Evolutionary conservation across 176 grass and related monocot genomes (phyloP).

Genomic region (Aegilops umbellulata): DNA sequence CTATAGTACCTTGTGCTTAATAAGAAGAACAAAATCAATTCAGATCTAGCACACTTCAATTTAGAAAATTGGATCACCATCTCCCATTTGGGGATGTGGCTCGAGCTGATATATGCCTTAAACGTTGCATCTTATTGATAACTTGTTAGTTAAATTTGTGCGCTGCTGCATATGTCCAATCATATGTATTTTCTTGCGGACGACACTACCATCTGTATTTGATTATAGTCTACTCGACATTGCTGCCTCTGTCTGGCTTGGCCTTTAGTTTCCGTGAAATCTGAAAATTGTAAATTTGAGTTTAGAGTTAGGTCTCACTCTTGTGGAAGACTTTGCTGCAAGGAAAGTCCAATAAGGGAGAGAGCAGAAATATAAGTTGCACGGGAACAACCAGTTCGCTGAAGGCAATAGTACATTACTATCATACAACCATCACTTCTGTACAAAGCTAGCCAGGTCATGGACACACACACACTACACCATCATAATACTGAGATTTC

Average conservation of each 20-base stretch:
- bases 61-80: slow-evolving; percentile 8
- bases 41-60: not conserved
- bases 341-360: not conserved
- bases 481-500: slow-evolving; percentile 21
- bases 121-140: not conserved
- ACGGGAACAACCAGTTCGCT: slow-evolving; percentile 4
- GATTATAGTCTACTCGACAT: not conserved
- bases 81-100: not conserved
- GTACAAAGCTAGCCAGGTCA: slow-evolving; percentile 36
- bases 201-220: not conserved
- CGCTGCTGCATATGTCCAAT: not conserved
- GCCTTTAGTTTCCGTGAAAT: not conserved
- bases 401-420: slow-evolving; percentile 32
- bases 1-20: not conserved
- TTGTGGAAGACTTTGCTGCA: slow-evolving; percentile 24
- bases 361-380: not conserved
- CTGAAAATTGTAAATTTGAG: not conserved
- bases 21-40: not conserved
- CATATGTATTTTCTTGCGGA: not conserved
- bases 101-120: not conserved
- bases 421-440: slow-evolving; percentile 19
- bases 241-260: not conserved
- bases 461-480: slow-evolving; percentile 7
- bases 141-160: slow-evolving; percentile 33
- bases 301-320: slow-evolving; percentile 24